Percentiles rank a stretch among this genome's conserved stretches.
These are phyloP conservation scores for Carex scoparia DNA, from an alignment of 176 grass and related monocot genomes.

Conservation along the genomic window DNA sequence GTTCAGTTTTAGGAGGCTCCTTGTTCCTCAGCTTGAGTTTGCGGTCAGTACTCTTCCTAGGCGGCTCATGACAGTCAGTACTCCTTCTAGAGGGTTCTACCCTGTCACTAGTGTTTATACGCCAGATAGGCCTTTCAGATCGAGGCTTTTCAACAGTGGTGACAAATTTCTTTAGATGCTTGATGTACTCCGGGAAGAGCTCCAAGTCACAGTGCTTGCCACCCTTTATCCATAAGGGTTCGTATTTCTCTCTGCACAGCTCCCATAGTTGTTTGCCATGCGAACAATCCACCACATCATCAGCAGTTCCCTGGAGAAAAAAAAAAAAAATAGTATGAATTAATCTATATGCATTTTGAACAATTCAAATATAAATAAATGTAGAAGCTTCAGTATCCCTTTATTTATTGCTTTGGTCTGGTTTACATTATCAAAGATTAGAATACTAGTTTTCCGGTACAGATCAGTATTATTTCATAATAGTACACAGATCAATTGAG, in stretches of 20 bases:
- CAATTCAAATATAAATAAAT: slow-evolving; percentile 8
- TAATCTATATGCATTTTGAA: background rate
- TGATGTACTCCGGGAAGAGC: slow-evolving; percentile 83
- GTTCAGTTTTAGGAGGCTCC: slow-evolving; percentile 45
- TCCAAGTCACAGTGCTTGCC: slow-evolving; percentile 91
- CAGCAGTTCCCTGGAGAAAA: slow-evolving; percentile 62
- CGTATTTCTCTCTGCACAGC: slow-evolving; percentile 80
- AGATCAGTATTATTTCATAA: background rate
- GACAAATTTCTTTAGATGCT: slow-evolving; percentile 71
- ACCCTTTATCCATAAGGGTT: slow-evolving; percentile 82
- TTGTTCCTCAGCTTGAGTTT: slow-evolving; percentile 49
- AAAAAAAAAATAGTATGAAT: background rate
- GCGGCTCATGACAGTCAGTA: slow-evolving; percentile 46
- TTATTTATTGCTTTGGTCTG: background rate
- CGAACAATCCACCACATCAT: slow-evolving; percentile 88
- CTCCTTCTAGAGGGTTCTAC: slow-evolving; percentile 67
- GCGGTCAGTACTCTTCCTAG: slow-evolving; percentile 51
- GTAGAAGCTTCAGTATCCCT: background rate
- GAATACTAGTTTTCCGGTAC: background rate
- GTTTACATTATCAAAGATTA: background rate
- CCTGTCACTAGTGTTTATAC: slow-evolving; percentile 36
- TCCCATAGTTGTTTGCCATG: slow-evolving; percentile 87
- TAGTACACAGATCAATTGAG: background rate
- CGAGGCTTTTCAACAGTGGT: slow-evolving; percentile 60
- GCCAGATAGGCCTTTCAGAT: slow-evolving; percentile 50